Conservation (phyloP, 306 rosid genomes). For the Vicia villosa region DNA sequence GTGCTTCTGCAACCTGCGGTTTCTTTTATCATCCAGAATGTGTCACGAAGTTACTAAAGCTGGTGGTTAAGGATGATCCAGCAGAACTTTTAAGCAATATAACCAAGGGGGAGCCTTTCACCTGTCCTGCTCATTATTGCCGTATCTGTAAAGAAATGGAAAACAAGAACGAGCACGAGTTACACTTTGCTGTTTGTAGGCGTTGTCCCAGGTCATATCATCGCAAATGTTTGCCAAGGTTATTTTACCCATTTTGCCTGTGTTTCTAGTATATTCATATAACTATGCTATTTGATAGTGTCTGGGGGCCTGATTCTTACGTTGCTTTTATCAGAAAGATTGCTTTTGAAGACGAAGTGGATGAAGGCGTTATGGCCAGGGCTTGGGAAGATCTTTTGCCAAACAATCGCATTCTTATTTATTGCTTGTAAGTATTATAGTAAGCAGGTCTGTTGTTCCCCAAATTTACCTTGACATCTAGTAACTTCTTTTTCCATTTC, state of each 20-base stretch:
- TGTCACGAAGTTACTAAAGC: conserved; percentile 59
- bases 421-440: conserved; percentile 75
- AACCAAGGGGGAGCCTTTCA: conserved; percentile 66
- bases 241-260: conserved; percentile 24
- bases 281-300: conserved; percentile 3
- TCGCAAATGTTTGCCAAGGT: conserved; percentile 93
- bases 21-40: conserved; percentile 86
- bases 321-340: conserved; percentile 63
- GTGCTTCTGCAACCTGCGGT: conserved; percentile 92
- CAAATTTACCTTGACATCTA: conserved; percentile 32
- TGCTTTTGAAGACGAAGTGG: conserved; percentile 53
- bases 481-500: conserved; percentile 28
- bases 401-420: conserved; percentile 73
- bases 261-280: neutral
- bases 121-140: conserved; percentile 87
- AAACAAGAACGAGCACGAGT: conserved; percentile 54
- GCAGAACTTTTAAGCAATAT: conserved; percentile 63
- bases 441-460: conserved; percentile 16
- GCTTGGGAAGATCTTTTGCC: conserved; percentile 87
- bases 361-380: conserved; percentile 49
- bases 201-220: conserved; percentile 95
- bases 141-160: conserved; percentile 74
- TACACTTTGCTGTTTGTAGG: conserved; percentile 89
- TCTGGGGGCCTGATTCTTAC: conserved; percentile 39
- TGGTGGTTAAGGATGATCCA: conserved; percentile 49